A percentile compares a stretch with the other conserved stretches of the same genome.
Conservation (phyloP, 352 stramenopile species). For the Phytophthora boehmeriae region DNA sequence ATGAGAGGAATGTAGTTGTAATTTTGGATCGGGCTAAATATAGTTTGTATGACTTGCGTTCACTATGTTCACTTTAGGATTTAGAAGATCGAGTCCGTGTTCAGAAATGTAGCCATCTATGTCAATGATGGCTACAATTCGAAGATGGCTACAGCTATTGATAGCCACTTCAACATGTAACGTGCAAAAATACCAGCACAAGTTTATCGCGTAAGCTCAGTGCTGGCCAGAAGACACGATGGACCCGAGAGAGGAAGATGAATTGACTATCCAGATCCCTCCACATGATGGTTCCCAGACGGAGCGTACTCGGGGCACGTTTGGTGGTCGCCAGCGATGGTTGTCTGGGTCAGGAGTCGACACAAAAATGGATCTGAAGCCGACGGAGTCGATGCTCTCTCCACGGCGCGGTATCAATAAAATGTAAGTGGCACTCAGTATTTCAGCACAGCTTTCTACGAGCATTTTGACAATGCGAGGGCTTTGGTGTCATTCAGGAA, state of each 20-base stretch:
- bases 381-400: slow-evolving; percentile 48
- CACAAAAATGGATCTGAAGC: slow-evolving; percentile 44
- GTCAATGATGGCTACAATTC: background rate
- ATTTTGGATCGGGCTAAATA: background rate
- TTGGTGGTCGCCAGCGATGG: slow-evolving; percentile 78
- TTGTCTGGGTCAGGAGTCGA: slow-evolving; percentile 40
- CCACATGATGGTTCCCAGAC: slow-evolving; percentile 72
- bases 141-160: slow-evolving; percentile 2
- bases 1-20: background rate
- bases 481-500: slow-evolving; percentile 37
- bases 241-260: slow-evolving; percentile 63
- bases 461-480: background rate
- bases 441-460: background rate
- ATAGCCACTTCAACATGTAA: slow-evolving; percentile 1
- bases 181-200: slow-evolving; percentile 1
- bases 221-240: slow-evolving; percentile 19
- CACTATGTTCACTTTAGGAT: background rate
- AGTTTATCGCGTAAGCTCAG: background rate
- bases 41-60: background rate
- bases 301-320: slow-evolving; percentile 70
- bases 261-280: slow-evolving; percentile 77
- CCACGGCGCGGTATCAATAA: slow-evolving; percentile 52
- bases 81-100: background rate
- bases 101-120: background rate
- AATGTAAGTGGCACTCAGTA: slow-evolving; percentile 26